A percentile compares a stretch with the other conserved stretches of the same genome.
Conservation (phyloP, 2,329 filamentous ascomycete species). For the Alternaria burnsii region DNA sequence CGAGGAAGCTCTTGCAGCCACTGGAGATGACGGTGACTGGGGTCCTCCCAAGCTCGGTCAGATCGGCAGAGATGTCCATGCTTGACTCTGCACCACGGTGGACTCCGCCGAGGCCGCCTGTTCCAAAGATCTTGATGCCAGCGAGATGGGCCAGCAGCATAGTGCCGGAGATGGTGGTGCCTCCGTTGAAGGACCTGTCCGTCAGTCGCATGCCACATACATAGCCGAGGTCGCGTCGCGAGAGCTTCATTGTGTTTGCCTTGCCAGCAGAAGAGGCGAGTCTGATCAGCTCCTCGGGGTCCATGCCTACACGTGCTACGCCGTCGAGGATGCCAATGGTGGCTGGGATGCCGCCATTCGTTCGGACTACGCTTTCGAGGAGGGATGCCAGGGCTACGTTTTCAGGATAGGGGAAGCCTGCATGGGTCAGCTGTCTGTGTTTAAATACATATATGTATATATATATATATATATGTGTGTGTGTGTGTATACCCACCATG, state of each 20-base stretch:
- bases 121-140: conserved; percentile 92
- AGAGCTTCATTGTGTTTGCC: conserved; percentile 79
- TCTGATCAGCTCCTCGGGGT: conserved; percentile 73
- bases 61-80: conserved; percentile 93
- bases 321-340: conserved; percentile 90
- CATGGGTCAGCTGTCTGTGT: conserved; percentile 13
- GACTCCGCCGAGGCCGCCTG: conserved; percentile 92
- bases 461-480: too few relatives aligned
- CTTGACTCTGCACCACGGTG: conserved; percentile 86
- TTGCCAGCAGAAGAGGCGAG: conserved; percentile 73
- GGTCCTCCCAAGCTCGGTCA: conserved; percentile 91
- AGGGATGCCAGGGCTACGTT: conserved; percentile 79
- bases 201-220: conserved; percentile 75
- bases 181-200: conserved; percentile 78
- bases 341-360: conserved; percentile 80
- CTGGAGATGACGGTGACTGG: conserved; percentile 87
- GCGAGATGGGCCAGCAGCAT: conserved; percentile 88
- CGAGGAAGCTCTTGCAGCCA: conserved; percentile 95
- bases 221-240: conserved; percentile 84
- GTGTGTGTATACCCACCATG: conserved; percentile 66
- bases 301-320: conserved; percentile 80
- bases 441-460: too few relatives aligned
- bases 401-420: conserved; percentile 74
- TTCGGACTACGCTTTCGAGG: conserved; percentile 82
- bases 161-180: conserved; percentile 92